Base-by-base conservation (phyloP, 768 basidiomycete genomes). In the Rhizopogon vinicolor region DNA sequence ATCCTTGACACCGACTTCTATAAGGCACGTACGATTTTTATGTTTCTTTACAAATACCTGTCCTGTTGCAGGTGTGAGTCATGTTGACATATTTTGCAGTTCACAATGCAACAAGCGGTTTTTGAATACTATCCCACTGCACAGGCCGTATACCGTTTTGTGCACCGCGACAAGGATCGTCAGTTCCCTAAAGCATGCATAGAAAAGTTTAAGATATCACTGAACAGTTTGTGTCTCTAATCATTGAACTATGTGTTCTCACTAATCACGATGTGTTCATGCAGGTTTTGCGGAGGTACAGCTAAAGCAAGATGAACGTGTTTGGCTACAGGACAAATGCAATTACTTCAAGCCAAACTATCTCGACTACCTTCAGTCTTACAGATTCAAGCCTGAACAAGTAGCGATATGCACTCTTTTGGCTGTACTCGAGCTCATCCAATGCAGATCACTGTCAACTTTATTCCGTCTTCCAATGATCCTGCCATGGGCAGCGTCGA, bases 21-120 rank as follows among this genome's bases (percentile, higher is more conserved):
- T 82, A 98, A 96, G 82, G 93, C 87, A 51, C 44, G 57, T 33
- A 33, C n/a, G 18, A 5, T 13, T 16, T 42, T 41, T n/a, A 31
- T 35, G 12, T 4, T 12, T 52, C 35, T 31, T 19, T 22, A 22
- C 22, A 29, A n/a, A 51, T 41, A 16, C 13, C 31, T 43, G 33
- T 57, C 37, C 22, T 22, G 22, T 22, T 22, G 22, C 22, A 22
- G 22, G 22, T 2, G 33, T 53, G 31, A 16, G 43, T 43, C 19
- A 14, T 6, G 12, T 46, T 46, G 33, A 49, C 14, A 8, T 22
- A 22, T 45, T 44, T 18, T 31, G 13, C 55, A 96, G 92, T 76
- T 97, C 45, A 91, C 93, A 0, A 98, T 97, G 96, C 96, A 98
- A 73, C 90, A 95, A 72, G 93, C 93, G 0, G 85, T 98, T 25